phyloP scores from a whole-genome alignment of 345 rosid genomes.

The thale cress (Arabidopsis thaliana) region TAIR10.1 NC_003076.8:16905501-16906000 shows the following conservation, averaged over 20 bases:
- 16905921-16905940: neutral
- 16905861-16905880: constrained; percentile 12
- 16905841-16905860: constrained; percentile 16
- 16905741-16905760: constrained; percentile 13
- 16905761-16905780: neutral
- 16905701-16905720: constrained; percentile 1
- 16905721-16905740: constrained; percentile 20
- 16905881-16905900: constrained; percentile 12
- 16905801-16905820: constrained; percentile 31
- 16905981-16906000: neutral
- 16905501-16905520: no score
- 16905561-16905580: no score
- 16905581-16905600: no score
- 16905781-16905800: constrained; percentile 6
- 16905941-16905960: no score
- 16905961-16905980: neutral
- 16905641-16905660: no score
- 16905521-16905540: no score
- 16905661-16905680: no score
- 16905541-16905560: no score
- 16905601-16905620: no score
- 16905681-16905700: constrained; percentile 51
- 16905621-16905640: no score
- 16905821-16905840: neutral
- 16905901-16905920: constrained; percentile 9